Evolutionary conservation across 2,329 filamentous ascomycete species (phyloP).

Genomic region (Fusarium sp.): DNA sequence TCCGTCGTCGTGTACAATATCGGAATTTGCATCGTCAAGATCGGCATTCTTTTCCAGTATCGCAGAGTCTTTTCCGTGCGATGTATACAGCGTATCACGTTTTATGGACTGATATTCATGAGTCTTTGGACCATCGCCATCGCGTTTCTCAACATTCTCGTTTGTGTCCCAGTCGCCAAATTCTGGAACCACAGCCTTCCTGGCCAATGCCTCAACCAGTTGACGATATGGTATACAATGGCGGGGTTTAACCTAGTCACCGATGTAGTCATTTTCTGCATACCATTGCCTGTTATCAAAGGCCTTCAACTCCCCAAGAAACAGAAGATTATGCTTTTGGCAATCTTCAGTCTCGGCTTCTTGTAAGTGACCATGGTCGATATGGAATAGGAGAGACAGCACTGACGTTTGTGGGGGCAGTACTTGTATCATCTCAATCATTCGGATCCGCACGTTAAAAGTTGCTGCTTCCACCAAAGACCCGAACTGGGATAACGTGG

Average conservation of each 20-base stretch:
- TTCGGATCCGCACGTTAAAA: slow-evolving; percentile 17
- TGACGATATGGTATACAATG: slow-evolving; percentile 26
- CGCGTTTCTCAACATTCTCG: slow-evolving; percentile 10
- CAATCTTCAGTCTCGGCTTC: slow-evolving; percentile 10
- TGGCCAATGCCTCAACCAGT: slow-evolving; percentile 1
- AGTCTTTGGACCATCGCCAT: slow-evolving; percentile 13
- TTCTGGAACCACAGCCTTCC: slow-evolving; percentile 12
- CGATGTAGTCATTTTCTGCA: slow-evolving; percentile 14
- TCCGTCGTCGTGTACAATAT: slow-evolving; percentile 22
- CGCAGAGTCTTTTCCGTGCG: slow-evolving; percentile 18
- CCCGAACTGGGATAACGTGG: slow-evolving; percentile 27
- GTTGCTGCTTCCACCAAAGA: slow-evolving; percentile 12
- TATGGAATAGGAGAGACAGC: fast-evolving
- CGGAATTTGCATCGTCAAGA: slow-evolving; percentile 22
- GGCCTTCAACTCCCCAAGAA: slow-evolving; percentile 14
- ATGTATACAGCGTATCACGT: not conserved
- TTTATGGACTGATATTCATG: slow-evolving; percentile 15
- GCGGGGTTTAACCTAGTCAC: slow-evolving; percentile 17
- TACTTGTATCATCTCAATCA: slow-evolving; percentile 20
- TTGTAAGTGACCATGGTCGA: not conserved
- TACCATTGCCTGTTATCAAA: slow-evolving; percentile 15
- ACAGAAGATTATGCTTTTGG: slow-evolving; percentile 20
- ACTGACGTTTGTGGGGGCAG: not conserved
- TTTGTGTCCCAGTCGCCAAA: slow-evolving; percentile 20
- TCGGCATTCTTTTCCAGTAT: slow-evolving; percentile 23